phyloP scores from a whole-genome alignment of 257 asterid species.

The Scutellaria minor region DNA sequence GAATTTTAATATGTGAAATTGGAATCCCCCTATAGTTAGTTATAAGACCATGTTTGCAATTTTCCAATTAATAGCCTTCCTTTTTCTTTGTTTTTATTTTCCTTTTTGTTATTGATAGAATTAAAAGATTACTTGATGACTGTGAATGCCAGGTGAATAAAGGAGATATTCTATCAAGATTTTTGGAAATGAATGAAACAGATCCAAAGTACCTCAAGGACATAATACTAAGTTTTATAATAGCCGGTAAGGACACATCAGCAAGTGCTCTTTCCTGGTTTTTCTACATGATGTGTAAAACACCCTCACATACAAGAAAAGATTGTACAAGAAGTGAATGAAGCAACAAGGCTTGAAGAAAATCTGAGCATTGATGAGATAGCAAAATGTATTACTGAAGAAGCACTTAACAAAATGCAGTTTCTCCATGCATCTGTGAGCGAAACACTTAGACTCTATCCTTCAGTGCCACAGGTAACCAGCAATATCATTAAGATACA shows the following conservation, averaged over 20 bases:
- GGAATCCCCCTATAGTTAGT: too few species aligned
- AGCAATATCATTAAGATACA: too few species aligned
- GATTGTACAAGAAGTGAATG: constrained; percentile 48
- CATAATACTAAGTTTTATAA: constrained; percentile 70
- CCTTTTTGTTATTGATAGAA: too few species aligned
- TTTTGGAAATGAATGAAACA: constrained; percentile 57
- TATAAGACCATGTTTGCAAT: too few species aligned
- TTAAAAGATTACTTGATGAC: too few species aligned
- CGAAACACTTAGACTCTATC: constrained; percentile 72
- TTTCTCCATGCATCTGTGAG: constrained; percentile 67
- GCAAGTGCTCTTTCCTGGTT: constrained; percentile 78
- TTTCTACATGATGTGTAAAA: constrained; percentile 71
- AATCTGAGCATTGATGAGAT: constrained; percentile 43
- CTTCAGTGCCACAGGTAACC: constrained; percentile 61
- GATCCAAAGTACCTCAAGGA: constrained; percentile 69
- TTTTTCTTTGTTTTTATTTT: too few species aligned
- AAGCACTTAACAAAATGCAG: constrained; percentile 62
- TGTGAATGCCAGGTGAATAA: constrained; percentile 42
- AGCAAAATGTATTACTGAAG: constrained; percentile 54
- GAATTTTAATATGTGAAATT: too few species aligned
- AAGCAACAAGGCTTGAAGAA: constrained; percentile 40
- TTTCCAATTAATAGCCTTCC: too few species aligned
- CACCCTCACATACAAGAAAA: constrained; percentile 58
- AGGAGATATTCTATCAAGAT: constrained; percentile 67
- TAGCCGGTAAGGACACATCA: constrained; percentile 79